Percentiles rank a stretch among this genome's conserved stretches.
These are phyloP conservation scores for Sabuloglossum arenarium DNA, from an alignment of 495 filamentous ascomycete genomes.

Conservation along the genomic window DNA sequence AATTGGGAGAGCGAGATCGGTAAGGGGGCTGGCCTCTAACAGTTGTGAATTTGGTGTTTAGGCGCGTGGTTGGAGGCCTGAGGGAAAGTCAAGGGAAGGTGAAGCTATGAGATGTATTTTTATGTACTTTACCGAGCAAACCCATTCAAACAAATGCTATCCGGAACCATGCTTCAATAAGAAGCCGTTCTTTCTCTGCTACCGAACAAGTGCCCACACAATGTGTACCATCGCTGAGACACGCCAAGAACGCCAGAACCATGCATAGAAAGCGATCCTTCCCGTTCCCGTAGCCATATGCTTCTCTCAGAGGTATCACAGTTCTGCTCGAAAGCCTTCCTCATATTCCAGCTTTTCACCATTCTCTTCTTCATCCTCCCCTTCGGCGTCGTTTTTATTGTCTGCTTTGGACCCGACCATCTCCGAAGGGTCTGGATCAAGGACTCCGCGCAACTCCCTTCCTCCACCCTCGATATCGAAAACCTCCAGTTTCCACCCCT, in stretches of 20 bases:
- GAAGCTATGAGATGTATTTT: background rate
- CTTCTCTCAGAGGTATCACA: background rate
- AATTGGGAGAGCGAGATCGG: slow-evolving; percentile 89
- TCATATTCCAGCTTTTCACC: background rate
- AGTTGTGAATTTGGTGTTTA: background rate
- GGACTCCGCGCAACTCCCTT: slow-evolving; percentile 22
- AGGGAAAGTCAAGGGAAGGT: background rate
- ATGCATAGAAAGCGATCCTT: background rate
- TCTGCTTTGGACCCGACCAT: slow-evolving; percentile 6
- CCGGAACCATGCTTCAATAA: background rate
- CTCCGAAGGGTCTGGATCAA: slow-evolving; percentile 15
- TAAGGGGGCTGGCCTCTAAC: slow-evolving; percentile 33
- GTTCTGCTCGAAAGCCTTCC: slow-evolving; percentile 1
- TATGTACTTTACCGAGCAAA: background rate
- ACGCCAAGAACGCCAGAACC: background rate
- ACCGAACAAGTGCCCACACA: too few relatives aligned
- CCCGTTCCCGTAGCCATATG: background rate
- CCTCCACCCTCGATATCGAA: slow-evolving; percentile 21
- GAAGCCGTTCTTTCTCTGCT: background rate
- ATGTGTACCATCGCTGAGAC: background rate
- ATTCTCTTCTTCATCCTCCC: background rate
- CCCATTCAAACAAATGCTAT: background rate
- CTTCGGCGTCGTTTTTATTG: background rate
- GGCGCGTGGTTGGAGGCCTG: background rate
- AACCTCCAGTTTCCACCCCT: slow-evolving; percentile 33